Percentiles rank a stretch among this genome's conserved stretches.
These are phyloP conservation scores for Bjerkandera adusta DNA, from an alignment of 1,284 basidiomycete species.

Conservation along the genomic window DNA sequence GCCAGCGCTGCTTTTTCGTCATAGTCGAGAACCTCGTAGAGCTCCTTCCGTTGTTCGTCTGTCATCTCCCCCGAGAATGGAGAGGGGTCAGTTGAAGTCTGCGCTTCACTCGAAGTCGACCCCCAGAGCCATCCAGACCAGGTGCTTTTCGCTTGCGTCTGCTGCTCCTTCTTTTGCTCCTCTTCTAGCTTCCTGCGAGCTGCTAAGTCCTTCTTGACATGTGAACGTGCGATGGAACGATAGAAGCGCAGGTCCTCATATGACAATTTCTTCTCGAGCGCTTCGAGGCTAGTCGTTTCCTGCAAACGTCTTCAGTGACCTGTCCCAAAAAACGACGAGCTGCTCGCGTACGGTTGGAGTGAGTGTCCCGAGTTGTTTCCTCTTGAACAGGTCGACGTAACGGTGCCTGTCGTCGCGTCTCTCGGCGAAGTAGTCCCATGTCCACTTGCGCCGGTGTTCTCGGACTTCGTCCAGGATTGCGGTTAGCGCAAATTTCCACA, in stretches of 20 bases:
- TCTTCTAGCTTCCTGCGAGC: slow-evolving; percentile 68
- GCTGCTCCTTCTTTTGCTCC: slow-evolving; percentile 56
- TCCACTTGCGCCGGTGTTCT: slow-evolving; percentile 85
- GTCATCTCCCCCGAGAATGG: slow-evolving; percentile 73
- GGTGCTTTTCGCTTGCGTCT: slow-evolving; percentile 45
- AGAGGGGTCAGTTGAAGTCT: slow-evolving; percentile 40
- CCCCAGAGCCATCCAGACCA: slow-evolving; percentile 92
- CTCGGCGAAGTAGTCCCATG: slow-evolving; percentile 90
- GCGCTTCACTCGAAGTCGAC: slow-evolving; percentile 37
- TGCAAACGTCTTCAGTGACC: slow-evolving; percentile 29
- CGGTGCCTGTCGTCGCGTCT: slow-evolving; percentile 82
- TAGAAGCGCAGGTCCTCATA: slow-evolving; percentile 99
- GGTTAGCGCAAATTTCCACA: slow-evolving; percentile 79
- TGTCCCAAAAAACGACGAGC: background rate
- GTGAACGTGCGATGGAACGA: slow-evolving; percentile 91
- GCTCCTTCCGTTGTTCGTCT: slow-evolving; percentile 89
- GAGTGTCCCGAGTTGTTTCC: slow-evolving; percentile 60
- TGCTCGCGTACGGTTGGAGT: slow-evolving; percentile 42
- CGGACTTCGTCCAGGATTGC: slow-evolving; percentile 88
- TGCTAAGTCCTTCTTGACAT: slow-evolving; percentile 83
- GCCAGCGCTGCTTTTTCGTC: slow-evolving; percentile 81
- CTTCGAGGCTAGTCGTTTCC: slow-evolving; percentile 63
- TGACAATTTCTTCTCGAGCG: slow-evolving; percentile 79
- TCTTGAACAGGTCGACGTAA: slow-evolving; percentile 90
- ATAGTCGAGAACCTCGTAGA: slow-evolving; percentile 94